Base-by-base conservation (phyloP, 352 stramenopile species). In the Phytophthora fragariae region DNA sequence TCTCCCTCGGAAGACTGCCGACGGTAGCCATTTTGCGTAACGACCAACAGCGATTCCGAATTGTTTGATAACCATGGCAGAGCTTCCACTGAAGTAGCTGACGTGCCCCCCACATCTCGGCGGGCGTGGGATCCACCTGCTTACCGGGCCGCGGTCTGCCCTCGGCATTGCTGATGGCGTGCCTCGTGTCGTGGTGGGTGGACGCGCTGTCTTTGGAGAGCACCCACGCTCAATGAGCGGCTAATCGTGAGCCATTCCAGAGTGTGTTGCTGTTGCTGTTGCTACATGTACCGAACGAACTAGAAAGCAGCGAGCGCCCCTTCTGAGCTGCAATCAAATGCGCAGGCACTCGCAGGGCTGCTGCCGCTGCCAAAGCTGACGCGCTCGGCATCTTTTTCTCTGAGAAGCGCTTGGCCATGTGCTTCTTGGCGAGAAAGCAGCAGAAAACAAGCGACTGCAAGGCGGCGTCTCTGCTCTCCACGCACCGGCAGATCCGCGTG, bases 61-160 rank as follows among this genome's bases (percentile, higher is more conserved):
- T 59, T 72, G 60, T 75, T 75, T 75, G 66, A 67, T 75, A 71
- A 72, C 29, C 71, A 71, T 75, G 59, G 47, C 37, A 57, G 47
- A 62, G 53, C 14, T 73, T 65, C 65, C 47, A 58, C 17, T n/a
- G 64, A 73, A 19, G 57, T 77, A 77, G 60, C 12, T 77, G 65
- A 29, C 70, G 65, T 74, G 65, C 65, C 41, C 39, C 52, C 58
- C 56, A 41, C 14, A 31, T 60, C 57, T 70, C 47, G 44, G 44
- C 35, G 41, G 31, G 29, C 61, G 35, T 53, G 39, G 56, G 41
- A 66, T 66, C n/a, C 33, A 17, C n/a, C 15, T 15, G 35, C 35
- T 41, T 41, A 12, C 47, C 35, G 29, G 35, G 17, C 27, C 56
- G 44, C 46, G 37, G 52, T 73, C 60, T 77, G 61, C 65, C 56